phyloP scores from a whole-genome alignment of 2,329 filamentous ascomycete genomes.

The Emmonsiellopsis sp. region DNA sequence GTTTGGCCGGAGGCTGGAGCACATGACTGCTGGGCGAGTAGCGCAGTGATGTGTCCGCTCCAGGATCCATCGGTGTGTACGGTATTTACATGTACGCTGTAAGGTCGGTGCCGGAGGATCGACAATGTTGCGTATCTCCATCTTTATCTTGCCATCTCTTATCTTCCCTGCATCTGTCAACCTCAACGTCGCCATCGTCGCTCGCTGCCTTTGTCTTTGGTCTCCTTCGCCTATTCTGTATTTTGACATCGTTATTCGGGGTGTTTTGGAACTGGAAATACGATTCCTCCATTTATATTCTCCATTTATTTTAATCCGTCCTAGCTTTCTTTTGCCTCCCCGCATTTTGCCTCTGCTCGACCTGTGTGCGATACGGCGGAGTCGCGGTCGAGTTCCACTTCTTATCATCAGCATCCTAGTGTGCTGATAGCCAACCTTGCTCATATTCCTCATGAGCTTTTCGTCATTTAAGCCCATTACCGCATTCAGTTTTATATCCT shows the following conservation, averaged over 20 bases:
- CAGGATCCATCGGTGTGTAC: background rate
- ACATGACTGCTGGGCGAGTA: background rate
- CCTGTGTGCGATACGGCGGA: background rate
- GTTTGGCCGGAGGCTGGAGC: background rate
- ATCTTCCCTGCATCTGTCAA: background rate
- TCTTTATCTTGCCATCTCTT: background rate
- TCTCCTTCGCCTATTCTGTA: background rate
- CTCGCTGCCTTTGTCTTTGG: background rate
- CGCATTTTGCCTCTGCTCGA: background rate
- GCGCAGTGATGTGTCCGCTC: slow-evolving; percentile 1
- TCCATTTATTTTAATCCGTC: background rate
- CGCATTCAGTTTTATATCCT: background rate
- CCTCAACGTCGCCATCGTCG: background rate
- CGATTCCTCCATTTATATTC: background rate
- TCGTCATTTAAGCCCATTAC: background rate
- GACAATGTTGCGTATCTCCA: background rate
- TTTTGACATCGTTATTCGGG: background rate
- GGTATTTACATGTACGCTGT: background rate
- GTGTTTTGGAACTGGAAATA: background rate
- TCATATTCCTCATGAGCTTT: background rate
- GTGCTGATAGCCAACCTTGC: background rate
- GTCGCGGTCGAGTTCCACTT: background rate
- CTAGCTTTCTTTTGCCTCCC: background rate
- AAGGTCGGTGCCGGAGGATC: background rate
- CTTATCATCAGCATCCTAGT: background rate